Base-by-base conservation (phyloP, 2,329 filamentous ascomycete species). In the Aschersonia sp. region DNA sequence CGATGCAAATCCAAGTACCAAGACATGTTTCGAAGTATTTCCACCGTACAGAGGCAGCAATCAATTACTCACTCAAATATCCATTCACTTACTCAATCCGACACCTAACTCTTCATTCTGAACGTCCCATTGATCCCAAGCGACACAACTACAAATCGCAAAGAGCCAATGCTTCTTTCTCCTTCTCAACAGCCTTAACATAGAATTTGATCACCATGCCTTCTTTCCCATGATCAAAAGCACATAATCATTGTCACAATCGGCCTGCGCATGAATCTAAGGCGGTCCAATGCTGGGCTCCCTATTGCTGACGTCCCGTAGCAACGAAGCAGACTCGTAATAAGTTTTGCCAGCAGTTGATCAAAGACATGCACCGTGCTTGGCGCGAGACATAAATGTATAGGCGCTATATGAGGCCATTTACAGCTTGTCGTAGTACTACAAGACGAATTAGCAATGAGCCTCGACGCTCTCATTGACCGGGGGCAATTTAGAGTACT, bases 361-460 rank as follows among this genome's bases (percentile, higher is more conserved):
- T 65, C 66, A 65, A 66, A 66, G 56, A 61, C 56, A 55, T 58
- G 63, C 61, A 65, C 63, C 62, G 29, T n/a, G 9, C 60, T 59
- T 59, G 67, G 64, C 68, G 67, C 63, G 59, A 64, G 61, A 62
- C 62, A 59, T 61, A 63, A 65, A 64, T 72, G 65, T 67, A 68
- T 71, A 62, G 65, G 61, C 62, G 62, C 60, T 12, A 59, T 58
- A 61, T 59, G 64, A 66, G 59, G 20, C 60, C 62, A 63, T 69
- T 79, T 95, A 96, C 77, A 96, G 83, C 85, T 96, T 96, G 84
- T 96, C 89, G 75, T 95, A 95, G 84, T 94, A 95, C 86, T 94
- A 44, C 2, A 10, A 5, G 43, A 44, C 7, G 31, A 29, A 31
- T 43, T 43, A 43, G 40, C n/a, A 6, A 6, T 43, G 40, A 29